Conservation (phyloP, 768 basidiomycete species). For the Termitomyces sp. region DNA sequence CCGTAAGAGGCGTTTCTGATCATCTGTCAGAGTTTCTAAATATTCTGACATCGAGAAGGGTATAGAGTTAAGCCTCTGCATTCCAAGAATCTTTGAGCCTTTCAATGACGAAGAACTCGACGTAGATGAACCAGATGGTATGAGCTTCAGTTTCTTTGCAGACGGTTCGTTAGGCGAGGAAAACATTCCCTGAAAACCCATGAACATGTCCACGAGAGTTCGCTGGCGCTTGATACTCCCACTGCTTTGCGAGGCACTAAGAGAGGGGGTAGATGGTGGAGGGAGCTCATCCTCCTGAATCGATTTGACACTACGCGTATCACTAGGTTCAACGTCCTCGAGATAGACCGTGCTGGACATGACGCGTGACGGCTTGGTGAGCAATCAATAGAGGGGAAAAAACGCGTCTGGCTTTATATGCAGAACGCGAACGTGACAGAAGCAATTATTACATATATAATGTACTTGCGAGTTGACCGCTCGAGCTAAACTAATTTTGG, state of each 20-base stretch:
- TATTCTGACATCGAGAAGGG: constrained; percentile 63
- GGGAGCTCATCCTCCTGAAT: constrained; percentile 8
- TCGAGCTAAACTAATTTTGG: neutral
- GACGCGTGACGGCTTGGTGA: neutral
- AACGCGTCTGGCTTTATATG: constrained; percentile 10
- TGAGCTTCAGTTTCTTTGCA: constrained; percentile 47
- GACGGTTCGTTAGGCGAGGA: constrained; percentile 20
- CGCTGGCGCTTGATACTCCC: constrained; percentile 48
- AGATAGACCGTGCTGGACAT: constrained; percentile 32
- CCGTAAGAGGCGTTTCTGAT: constrained; percentile 52
- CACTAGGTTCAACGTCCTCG: constrained; percentile 36
- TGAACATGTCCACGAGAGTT: constrained; percentile 65
- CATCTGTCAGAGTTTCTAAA: constrained; percentile 49
- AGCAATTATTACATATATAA: neutral
- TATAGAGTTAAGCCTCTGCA: constrained; percentile 53
- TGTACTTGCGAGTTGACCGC: too few species aligned
- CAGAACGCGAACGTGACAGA: constrained; percentile 3
- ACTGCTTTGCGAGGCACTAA: constrained; percentile 2
- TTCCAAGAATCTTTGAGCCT: constrained; percentile 12
- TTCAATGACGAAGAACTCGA: constrained; percentile 16
- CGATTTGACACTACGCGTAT: constrained; percentile 1
- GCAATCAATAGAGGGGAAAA: constrained; percentile 2
- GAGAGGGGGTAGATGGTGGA: neutral
- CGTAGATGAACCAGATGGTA: constrained; percentile 17
- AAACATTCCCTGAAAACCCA: constrained; percentile 23